Evolutionary conservation across 495 filamentous ascomycete genomes (phyloP).

Genomic region (Chaetomium cochliodes): DNA sequence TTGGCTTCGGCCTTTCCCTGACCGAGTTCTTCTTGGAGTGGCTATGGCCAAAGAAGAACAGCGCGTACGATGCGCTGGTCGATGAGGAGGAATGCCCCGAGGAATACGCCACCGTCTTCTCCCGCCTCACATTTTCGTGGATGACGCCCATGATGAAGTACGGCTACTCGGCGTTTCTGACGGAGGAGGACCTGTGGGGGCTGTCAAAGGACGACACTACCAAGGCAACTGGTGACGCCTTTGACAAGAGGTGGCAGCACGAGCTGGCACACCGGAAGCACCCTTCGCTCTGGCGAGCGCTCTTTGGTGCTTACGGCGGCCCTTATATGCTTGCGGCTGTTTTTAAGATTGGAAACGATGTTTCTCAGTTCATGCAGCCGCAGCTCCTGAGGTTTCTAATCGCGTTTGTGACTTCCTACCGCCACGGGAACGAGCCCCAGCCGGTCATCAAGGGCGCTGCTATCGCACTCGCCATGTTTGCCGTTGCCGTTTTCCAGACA

Average conservation of each 20-base stretch:
- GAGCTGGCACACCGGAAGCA: slow-evolving; percentile 68
- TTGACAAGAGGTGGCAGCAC: slow-evolving; percentile 73
- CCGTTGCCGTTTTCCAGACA: slow-evolving; percentile 81
- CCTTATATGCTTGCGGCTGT: slow-evolving; percentile 76
- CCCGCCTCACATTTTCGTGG: slow-evolving; percentile 92
- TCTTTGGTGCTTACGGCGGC: slow-evolving; percentile 80
- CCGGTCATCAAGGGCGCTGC: slow-evolving; percentile 80
- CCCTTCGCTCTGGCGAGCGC: slow-evolving; percentile 88
- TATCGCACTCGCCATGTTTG: slow-evolving; percentile 91
- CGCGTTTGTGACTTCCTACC: slow-evolving; percentile 79
- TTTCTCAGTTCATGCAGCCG: slow-evolving; percentile 83
- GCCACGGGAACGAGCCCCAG: slow-evolving; percentile 56
- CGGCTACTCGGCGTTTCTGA: slow-evolving; percentile 88
- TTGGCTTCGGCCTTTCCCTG: slow-evolving; percentile 68
- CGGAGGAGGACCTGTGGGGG: slow-evolving; percentile 96
- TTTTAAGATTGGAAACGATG: slow-evolving; percentile 84
- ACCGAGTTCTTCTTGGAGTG: slow-evolving; percentile 84
- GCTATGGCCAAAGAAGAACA: slow-evolving; percentile 82
- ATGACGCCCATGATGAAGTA: slow-evolving; percentile 98
- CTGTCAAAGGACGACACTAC: slow-evolving; percentile 80
- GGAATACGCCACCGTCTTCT: slow-evolving; percentile 94
- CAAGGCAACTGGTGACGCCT: slow-evolving; percentile 59
- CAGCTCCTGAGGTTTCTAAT: slow-evolving; percentile 87
- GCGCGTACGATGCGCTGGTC: slow-evolving; percentile 77
- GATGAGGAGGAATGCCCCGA: slow-evolving; percentile 87